Base-by-base conservation (phyloP, 164 flowering plant species). In the Chloranthus sessilifolius region DNA sequence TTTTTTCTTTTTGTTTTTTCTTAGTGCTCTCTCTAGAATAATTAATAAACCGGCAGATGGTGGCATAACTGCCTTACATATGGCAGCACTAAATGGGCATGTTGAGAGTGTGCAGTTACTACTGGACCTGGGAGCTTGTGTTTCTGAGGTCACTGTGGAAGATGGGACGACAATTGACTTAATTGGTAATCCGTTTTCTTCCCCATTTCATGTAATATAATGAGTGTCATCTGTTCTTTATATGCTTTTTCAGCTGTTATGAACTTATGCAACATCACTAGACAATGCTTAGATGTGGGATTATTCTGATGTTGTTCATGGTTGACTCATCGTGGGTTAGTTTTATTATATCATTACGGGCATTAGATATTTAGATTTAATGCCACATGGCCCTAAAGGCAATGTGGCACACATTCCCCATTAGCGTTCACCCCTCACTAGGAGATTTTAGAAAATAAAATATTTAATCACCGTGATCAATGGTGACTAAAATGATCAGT, bases 71-170 rank as follows among this genome's bases (percentile, higher is more conserved):
- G 92, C 98, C 14, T 80, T 91, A 34, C 96, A 91, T 70, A 88
- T 91, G 98, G 95, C 96, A 21, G 88, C 96, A 35, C 67, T 91
- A 50, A 88, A 91, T 62, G 95, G 98, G 43, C 96, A 91, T 72
- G 75, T 67, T 15, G 98, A 85, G 28, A 76, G 69, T 9, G 66
- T 85, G 29, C 88, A 80, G 21, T 71, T 91, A 43, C 83, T 91
- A 39, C 57, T 88, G 65, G 94, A 91, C 53, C 64, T 91, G 7
- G 95, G 95, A 42, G 98, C 94, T 50, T 76, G 79, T 52, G 74
- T 85, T 45, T 65, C 74, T 60, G 68, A 67, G 52, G 72, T 73
- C 24, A 88, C 98, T 5, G 70, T 81, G 43, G 86, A 85, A 60
- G 98, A 91, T 70, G 95, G 98, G 50, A 80, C 85, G 9, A 85